Evolutionary conservation across 495 filamentous ascomycete genomes (phyloP).

Genomic region (Penicillium coffeae): DNA sequence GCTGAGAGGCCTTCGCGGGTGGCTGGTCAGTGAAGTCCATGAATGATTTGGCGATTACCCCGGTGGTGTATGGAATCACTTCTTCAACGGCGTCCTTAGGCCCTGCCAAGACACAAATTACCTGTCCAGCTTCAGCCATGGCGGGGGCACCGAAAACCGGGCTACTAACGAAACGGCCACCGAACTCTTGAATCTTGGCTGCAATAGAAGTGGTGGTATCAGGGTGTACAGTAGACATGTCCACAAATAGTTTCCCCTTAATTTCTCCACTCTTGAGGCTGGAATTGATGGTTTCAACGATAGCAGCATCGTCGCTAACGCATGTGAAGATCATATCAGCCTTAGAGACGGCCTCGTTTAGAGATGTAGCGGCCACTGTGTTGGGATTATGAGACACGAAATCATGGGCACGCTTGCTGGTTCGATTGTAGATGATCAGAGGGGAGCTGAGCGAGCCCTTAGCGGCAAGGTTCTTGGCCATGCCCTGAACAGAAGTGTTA

Average conservation of each 20-base stretch:
- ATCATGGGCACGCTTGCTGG: background rate
- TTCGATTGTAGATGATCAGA: conserved; percentile 1
- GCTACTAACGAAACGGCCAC: background rate
- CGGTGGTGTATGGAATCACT: background rate
- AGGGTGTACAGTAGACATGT: background rate
- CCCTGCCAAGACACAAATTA: background rate
- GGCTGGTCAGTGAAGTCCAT: background rate
- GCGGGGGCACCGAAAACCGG: background rate
- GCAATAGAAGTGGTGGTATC: background rate
- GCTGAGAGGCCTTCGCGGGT: background rate
- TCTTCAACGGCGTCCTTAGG: background rate
- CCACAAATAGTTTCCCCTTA: background rate
- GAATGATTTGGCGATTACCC: background rate
- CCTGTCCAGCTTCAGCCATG: background rate
- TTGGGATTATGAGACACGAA: background rate
- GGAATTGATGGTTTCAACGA: background rate
- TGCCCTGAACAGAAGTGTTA: background rate
- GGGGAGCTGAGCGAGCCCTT: background rate
- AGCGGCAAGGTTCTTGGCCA: background rate
- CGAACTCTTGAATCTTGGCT: background rate
- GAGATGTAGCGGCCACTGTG: background rate
- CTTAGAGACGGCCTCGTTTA: background rate
- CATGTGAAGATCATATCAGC: background rate
- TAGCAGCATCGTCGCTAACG: background rate
- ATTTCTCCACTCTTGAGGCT: no score